Evolutionary conservation across 2,329 filamentous ascomycete genomes (phyloP).

Genomic region (Coniella lustricola): DNA sequence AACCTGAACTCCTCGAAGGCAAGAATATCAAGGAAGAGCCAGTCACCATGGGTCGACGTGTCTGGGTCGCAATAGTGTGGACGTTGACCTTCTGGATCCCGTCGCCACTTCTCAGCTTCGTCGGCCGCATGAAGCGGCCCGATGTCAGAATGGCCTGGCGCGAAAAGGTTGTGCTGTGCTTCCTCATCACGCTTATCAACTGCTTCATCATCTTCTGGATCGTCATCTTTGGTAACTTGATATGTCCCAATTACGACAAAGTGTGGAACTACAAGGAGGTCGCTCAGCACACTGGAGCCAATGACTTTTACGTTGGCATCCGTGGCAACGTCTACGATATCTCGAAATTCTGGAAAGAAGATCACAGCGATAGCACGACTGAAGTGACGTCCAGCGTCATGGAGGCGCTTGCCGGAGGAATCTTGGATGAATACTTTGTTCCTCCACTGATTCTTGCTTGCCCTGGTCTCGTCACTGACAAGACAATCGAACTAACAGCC

Average conservation of each 20-base stretch:
- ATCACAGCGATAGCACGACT: conserved; percentile 70
- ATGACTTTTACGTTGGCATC: conserved; percentile 82
- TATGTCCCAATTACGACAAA: conserved; percentile 90
- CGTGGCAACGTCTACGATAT: conserved; percentile 90
- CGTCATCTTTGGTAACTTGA: conserved; percentile 70
- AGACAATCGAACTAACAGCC: conserved; percentile 47
- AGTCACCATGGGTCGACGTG: conserved; percentile 55
- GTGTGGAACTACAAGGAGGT: conserved; percentile 74
- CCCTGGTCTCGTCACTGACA: conserved; percentile 58
- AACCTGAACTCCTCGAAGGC: conserved; percentile 69
- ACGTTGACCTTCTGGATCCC: conserved; percentile 89
- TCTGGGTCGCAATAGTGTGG: conserved; percentile 83
- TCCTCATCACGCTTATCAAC: conserved; percentile 78
- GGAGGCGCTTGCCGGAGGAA: conserved; percentile 68
- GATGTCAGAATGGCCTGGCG: conserved; percentile 97
- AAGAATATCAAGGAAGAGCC: conserved; percentile 68
- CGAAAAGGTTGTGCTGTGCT: conserved; percentile 81
- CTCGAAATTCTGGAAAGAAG: conserved; percentile 73
- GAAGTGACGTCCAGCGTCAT: conserved; percentile 59
- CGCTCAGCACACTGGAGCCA: conserved; percentile 57
- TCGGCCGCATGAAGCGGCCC: conserved; percentile 94
- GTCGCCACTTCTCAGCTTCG: conserved; percentile 67
- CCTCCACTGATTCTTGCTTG: conserved; percentile 72
- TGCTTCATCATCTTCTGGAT: conserved; percentile 85
- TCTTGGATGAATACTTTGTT: conserved; percentile 79